Evolutionary conservation across 2,329 filamentous ascomycete species (phyloP), one percentile per base, ranked within the genome.

Genomic region (Arthrinium puccinioides): DNA sequence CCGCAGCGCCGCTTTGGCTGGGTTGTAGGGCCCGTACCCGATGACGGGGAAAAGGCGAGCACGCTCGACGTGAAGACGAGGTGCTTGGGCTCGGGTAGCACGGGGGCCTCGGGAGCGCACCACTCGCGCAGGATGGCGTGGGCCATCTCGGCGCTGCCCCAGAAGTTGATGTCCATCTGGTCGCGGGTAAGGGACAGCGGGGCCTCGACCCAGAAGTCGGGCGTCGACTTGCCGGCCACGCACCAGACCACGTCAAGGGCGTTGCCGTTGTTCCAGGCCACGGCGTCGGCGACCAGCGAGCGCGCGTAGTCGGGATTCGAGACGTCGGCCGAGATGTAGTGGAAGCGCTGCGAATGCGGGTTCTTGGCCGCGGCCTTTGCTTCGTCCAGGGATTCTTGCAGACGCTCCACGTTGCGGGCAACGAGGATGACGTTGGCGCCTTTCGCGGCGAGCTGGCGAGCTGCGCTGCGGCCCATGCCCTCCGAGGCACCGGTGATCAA

Each of bases 161-260:
- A 95, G 66, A 87, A 97, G 63, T 96, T 90, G 49, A 90, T 76
- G 54, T 95, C 87, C 87, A 95, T 95, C 59, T 94, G 87, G 46
- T 72, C 67, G 28, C 82, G 75, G 47, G 88, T 66, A 9, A 73
- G 74, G 7, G 79, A 65, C 36, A 86, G 66, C 8, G 83, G 72
- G 26, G 78, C 79, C 43, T 95, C 85, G 46, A 85, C 60, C 65
- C 90, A 94, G 43, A 94, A 81, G 24, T 76, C 72, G 0, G 89
- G 89, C 13, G 69, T 71, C 6, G 84, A 76, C 45, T 76, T 70
- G 42, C 90, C 90, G 4, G 90, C 90, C 35, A 88, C 75, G 56
- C 87, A 89, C 88, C 92, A 97, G 23, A 97, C 84, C 39, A 96
- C 72, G 56, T 97, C 90, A 0, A 87, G 86, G 20, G 80, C 60